Evolutionary conservation across 2,329 filamentous ascomycete genomes (phyloP), one percentile per base, ranked within the genome.

Genomic region (Thermoascus crustaceus): DNA sequence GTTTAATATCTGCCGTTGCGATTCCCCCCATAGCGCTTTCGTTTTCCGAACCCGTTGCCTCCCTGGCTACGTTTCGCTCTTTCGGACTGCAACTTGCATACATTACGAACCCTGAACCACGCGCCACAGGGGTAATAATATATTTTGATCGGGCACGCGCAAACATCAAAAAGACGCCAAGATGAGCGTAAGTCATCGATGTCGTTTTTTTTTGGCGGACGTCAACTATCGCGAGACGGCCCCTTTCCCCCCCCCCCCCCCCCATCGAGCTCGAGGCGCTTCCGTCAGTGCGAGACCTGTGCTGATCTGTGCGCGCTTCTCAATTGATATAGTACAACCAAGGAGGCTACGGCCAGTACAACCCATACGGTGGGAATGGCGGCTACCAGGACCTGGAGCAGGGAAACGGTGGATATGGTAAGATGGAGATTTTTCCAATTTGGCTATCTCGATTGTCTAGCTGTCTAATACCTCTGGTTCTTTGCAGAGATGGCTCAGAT

Each of bases 261-360:
- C n/a, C n/a, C n/a, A n/a, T n/a, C n/a, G n/a, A n/a, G n/a, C n/a
- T n/a, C n/a, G n/a, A n/a, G n/a, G n/a, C n/a, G n/a, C n/a, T n/a
- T n/a, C n/a, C n/a, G n/a, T n/a, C n/a, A n/a, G n/a, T n/a, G n/a
- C n/a, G n/a, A n/a, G n/a, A n/a, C n/a, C n/a, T n/a, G n/a, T n/a
- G n/a, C n/a, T n/a, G n/a, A n/a, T n/a, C n/a, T n/a, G n/a, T n/a
- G n/a, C n/a, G n/a, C n/a, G n/a, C 30, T 22, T 38, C 18, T 31
- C 36, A 37, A 37, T 34, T 30, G 39, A 18, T 39, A 42, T 17
- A 45, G 48, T 55, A 49, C 34, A 26, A 37, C 10, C 26, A 31
- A 24, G 20, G 29, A 23, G 64, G 67, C 51, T 74, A 73, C 53
- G 69, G 67, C 53, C 67, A 72, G 44, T 74, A 69, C 54, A 73